Percentiles rank a stretch among this genome's conserved stretches.
Evolutionary conservation across 1,284 basidiomycete genomes (phyloP).

Genomic region (Apiotrichum gamsii): DNA sequence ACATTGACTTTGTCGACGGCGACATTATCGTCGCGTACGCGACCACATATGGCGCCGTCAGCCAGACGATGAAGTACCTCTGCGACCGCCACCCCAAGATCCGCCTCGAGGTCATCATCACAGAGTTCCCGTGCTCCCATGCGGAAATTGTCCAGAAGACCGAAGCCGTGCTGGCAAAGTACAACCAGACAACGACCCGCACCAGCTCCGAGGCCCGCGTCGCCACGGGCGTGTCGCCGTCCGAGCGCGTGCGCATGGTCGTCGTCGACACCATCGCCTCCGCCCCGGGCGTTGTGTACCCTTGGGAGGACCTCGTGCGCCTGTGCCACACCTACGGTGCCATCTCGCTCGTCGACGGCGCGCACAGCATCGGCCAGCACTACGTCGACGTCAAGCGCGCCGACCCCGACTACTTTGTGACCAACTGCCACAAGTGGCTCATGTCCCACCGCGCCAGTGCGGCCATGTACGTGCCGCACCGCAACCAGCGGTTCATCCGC

Average conservation of each 20-base stretch:
- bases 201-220: slow-evolving; percentile 17
- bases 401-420: slow-evolving; percentile 72
- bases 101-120: slow-evolving; percentile 51
- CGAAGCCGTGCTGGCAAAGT: slow-evolving; percentile 45
- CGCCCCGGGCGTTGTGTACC: slow-evolving; percentile 61
- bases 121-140: slow-evolving; percentile 62
- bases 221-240: slow-evolving; percentile 21
- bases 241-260: slow-evolving; percentile 54
- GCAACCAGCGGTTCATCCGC: slow-evolving; percentile 71
- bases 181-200: slow-evolving; percentile 19
- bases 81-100: slow-evolving; percentile 57
- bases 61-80: slow-evolving; percentile 56
- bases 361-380: slow-evolving; percentile 66
- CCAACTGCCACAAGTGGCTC: slow-evolving; percentile 84
- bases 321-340: slow-evolving; percentile 64
- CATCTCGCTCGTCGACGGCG: slow-evolving; percentile 70
- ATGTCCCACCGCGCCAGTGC: slow-evolving; percentile 60
- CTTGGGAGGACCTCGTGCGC: slow-evolving; percentile 70
- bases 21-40: slow-evolving; percentile 54
- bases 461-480: slow-evolving; percentile 67
- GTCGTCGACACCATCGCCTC: slow-evolving; percentile 69
- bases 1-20: slow-evolving; percentile 55
- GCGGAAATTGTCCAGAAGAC: slow-evolving; percentile 57
- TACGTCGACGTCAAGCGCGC: slow-evolving; percentile 55
- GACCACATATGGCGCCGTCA: slow-evolving; percentile 62